Evolutionary conservation across 768 basidiomycete genomes (phyloP).

Genomic region (Naganishia kalamii): DNA sequence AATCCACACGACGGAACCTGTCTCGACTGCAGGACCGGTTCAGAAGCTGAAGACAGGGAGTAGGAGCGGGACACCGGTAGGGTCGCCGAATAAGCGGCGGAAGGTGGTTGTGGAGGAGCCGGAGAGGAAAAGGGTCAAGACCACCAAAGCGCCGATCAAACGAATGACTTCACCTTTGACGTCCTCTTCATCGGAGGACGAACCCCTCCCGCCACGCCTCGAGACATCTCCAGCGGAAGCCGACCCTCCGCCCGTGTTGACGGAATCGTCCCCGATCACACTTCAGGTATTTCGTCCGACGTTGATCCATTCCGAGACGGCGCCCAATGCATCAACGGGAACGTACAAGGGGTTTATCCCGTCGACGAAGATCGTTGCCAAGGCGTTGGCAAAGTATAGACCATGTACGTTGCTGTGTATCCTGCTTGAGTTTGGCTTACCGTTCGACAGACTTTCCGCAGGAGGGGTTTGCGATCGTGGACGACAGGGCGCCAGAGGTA

Average conservation of each 20-base stretch:
- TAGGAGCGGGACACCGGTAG: background rate
- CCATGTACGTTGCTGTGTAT: conserved; percentile 7
- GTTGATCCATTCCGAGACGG: background rate
- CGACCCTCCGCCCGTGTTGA: background rate
- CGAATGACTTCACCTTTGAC: background rate
- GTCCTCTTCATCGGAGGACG: background rate
- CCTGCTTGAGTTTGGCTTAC: background rate
- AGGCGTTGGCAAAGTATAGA: conserved; percentile 11
- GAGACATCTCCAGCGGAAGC: background rate
- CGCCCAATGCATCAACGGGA: background rate
- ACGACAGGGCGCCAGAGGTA: conserved; percentile 31
- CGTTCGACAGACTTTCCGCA: conserved; percentile 36
- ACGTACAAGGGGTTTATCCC: conserved; percentile 8
- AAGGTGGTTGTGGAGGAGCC: background rate
- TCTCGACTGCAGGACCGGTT: background rate
- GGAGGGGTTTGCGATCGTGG: conserved; percentile 36
- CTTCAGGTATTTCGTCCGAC: conserved; percentile 8
- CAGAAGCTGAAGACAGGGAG: background rate
- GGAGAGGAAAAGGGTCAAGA: background rate
- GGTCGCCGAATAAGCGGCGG: background rate
- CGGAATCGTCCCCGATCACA: background rate
- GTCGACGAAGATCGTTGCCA: conserved; percentile 11
- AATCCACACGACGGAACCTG: background rate
- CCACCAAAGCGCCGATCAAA: background rate
- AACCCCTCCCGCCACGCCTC: background rate